These are phyloP conservation scores for Didymella pinodella DNA, from an alignment of 2,329 filamentous ascomycete genomes.

Conservation along the genomic window DNA sequence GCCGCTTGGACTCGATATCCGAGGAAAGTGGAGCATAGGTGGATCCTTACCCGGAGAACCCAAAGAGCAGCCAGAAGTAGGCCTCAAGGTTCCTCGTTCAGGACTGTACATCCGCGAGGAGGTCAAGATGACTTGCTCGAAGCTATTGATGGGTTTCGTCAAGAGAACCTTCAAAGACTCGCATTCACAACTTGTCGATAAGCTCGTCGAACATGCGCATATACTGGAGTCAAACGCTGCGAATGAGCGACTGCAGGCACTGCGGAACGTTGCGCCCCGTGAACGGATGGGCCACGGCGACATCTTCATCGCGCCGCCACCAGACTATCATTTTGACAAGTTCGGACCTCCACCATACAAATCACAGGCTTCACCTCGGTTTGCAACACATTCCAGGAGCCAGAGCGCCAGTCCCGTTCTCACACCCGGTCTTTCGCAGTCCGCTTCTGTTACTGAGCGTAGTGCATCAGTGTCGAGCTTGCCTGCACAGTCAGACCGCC, in stretches of 20 bases:
- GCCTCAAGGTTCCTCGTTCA: slow-evolving; percentile 68
- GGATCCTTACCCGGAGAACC: slow-evolving; percentile 77
- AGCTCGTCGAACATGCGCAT: slow-evolving; percentile 49
- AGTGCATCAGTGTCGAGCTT: slow-evolving; percentile 22
- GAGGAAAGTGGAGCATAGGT: slow-evolving; percentile 77
- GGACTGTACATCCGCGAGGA: slow-evolving; percentile 88
- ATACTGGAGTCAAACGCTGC: slow-evolving; percentile 45
- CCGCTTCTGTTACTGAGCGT: slow-evolving; percentile 26
- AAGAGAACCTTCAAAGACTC: slow-evolving; percentile 83
- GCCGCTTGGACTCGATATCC: slow-evolving; percentile 80
- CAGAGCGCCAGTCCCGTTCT: slow-evolving; percentile 31
- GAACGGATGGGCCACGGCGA: slow-evolving; percentile 46
- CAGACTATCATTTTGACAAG: slow-evolving; percentile 40
- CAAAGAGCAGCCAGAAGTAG: slow-evolving; percentile 69
- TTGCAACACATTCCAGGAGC: slow-evolving; percentile 29
- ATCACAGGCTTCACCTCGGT: slow-evolving; percentile 22
- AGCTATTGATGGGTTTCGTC: slow-evolving; percentile 77
- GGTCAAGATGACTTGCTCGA: slow-evolving; percentile 81
- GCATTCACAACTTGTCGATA: slow-evolving; percentile 73
- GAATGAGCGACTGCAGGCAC: slow-evolving; percentile 44
- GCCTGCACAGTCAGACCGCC: slow-evolving; percentile 15
- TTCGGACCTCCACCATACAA: slow-evolving; percentile 20
- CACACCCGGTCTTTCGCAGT: slow-evolving; percentile 33
- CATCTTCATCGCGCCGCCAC: slow-evolving; percentile 48
- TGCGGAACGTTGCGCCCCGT: slow-evolving; percentile 41